Evolutionary conservation across 2,329 filamentous ascomycete species (phyloP).

Genomic region (Aspergillus chevalieri): DNA sequence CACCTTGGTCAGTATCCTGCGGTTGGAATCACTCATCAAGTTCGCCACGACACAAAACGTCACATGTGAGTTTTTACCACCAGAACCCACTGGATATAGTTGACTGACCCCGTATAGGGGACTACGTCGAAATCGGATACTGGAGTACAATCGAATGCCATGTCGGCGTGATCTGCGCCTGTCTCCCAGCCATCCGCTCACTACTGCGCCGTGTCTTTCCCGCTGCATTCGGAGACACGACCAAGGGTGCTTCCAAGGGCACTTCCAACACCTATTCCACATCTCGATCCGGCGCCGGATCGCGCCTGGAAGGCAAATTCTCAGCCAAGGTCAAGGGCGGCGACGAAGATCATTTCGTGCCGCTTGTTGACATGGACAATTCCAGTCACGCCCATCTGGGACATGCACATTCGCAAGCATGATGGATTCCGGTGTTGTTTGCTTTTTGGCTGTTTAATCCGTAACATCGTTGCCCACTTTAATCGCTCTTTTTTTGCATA

Average conservation of each 20-base stretch:
- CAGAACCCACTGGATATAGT: neutral
- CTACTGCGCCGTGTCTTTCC: constrained; percentile 35
- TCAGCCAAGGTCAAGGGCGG: constrained; percentile 11
- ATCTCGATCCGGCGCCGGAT: constrained; percentile 5
- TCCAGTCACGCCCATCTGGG: constrained; percentile 14
- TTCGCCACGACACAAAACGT: constrained; percentile 39
- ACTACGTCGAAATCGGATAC: constrained; percentile 23
- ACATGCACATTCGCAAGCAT: neutral
- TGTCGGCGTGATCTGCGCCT: constrained; percentile 26
- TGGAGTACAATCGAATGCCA: constrained; percentile 28
- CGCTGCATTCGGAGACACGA: constrained; percentile 29
- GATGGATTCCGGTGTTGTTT: neutral
- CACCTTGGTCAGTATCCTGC: constrained; percentile 41
- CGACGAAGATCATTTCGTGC: constrained; percentile 13
- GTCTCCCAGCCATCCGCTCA: constrained; percentile 29
- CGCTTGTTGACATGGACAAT: constrained; percentile 14
- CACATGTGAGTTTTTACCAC: constrained; percentile 22
- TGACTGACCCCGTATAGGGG: constrained; percentile 15
- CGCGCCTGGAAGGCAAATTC: constrained; percentile 10
- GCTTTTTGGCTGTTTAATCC: neutral
- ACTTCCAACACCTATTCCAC: constrained; percentile 5
- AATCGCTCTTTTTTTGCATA: neutral
- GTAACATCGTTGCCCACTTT: neutral
- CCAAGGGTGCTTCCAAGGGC: constrained; percentile 8
- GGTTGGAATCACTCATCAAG: constrained; percentile 38